Base-by-base conservation (phyloP, 2,329 filamentous ascomycete species). In the Chaetothyriales sp. region DNA sequence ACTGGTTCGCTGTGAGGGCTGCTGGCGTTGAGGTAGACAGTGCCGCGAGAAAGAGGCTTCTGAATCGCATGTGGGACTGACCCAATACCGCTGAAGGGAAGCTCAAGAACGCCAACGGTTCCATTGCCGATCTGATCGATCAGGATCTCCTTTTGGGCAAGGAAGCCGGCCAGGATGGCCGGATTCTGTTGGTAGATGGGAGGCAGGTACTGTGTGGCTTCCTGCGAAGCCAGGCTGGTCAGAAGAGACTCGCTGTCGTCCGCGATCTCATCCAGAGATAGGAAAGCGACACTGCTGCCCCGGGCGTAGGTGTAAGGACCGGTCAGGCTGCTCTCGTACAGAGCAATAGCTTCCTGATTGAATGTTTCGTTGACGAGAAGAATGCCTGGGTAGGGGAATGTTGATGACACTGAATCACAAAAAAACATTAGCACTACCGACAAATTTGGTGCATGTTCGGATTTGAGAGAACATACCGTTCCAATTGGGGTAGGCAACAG, bases 361-460 rank as follows among this genome's bases (percentile, higher is more conserved):
- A 44, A 58, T 25, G 56, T 58, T 18, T 39, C 46, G 49, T 58
- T 58, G 6, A n/a, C 53, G 8, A 36, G 42, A 28, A 58, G 42
- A 39, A 49, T 48, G 8, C 49, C 48, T 20, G 56, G 53, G 15
- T 51, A 47, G 9, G 56, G 55, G 47, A 51, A 58, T 18, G 15
- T 49, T 19, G 43, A 32, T 15, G 46, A 49, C 46, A 53, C 49
- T 52, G 18, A 18, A 25, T 25, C 22, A 25, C 22, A 25, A 25
- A 43, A 61, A 59, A 1, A 63, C 63, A 22, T 61, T 56, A n/a
- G 63, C 59, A 28, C 53, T 51, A 3, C 65, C 22, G 3, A 25
- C 63, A 32, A 55, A 59, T 47, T 61, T 63, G 1, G 62, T 25
- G 22, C 61, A 50, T 70, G 63, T 32, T 32, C 28, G 36, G 57